Conservation (phyloP, 495 filamentous ascomycete genomes). For the Penicillium subrubescens region DNA sequence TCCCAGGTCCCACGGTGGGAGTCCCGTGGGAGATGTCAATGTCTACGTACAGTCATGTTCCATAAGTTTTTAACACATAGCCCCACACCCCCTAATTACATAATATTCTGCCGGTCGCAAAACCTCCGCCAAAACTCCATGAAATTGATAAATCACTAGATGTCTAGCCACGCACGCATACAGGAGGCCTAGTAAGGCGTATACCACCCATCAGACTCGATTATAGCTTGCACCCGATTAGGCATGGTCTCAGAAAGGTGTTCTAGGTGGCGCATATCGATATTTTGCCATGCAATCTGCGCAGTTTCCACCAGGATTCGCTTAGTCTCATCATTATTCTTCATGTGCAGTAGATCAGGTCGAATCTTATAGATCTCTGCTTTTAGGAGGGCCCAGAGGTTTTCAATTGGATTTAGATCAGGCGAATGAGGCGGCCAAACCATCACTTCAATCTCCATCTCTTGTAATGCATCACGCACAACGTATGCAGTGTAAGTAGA, state of each 20-base stretch:
- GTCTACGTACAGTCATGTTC: too few species aligned
- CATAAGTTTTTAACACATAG: too few species aligned
- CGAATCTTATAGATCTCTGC: neutral
- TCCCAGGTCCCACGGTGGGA: too few species aligned
- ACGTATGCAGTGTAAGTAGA: neutral
- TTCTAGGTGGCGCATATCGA: neutral
- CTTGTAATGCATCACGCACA: neutral
- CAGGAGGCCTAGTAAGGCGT: neutral
- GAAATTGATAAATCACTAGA: too few species aligned
- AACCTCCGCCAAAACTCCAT: too few species aligned
- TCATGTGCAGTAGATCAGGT: conserved; percentile 1
- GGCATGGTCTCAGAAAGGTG: neutral
- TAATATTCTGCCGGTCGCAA: too few species aligned
- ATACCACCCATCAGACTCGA: neutral
- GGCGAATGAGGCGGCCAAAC: conserved; percentile 2
- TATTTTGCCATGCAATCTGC: neutral
- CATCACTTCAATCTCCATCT: neutral
- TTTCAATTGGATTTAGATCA: conserved; percentile 19
- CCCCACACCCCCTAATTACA: too few species aligned
- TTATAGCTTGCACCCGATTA: neutral
- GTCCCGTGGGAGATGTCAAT: too few species aligned
- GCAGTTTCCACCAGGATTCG: neutral
- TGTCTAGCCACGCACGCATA: too few species aligned
- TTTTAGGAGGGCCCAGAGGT: conserved; percentile 9
- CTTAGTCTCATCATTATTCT: neutral